Percentiles rank a stretch among this genome's conserved stretches.
These are phyloP conservation scores for Alternaria atra DNA, from an alignment of 2,329 filamentous ascomycete species.

Conservation along the genomic window DNA sequence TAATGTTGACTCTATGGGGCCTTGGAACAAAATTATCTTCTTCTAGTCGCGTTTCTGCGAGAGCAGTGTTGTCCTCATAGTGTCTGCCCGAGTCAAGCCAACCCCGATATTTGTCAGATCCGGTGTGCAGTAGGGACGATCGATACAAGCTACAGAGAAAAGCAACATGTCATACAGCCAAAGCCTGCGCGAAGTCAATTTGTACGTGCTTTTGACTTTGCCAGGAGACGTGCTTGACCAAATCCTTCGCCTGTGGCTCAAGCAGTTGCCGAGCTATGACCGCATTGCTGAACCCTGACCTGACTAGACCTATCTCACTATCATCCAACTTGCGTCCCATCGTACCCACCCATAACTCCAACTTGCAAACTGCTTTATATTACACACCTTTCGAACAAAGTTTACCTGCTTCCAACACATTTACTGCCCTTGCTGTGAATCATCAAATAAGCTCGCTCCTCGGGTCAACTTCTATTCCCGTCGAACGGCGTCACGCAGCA, in stretches of 20 bases:
- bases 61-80: neutral
- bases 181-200: neutral
- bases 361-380: neutral
- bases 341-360: neutral
- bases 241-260: slow-evolving; percentile 2
- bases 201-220: slow-evolving; percentile 1
- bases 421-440: neutral
- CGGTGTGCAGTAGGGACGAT: neutral
- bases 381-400: neutral
- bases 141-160: neutral
- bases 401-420: neutral
- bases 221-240: slow-evolving; percentile 1
- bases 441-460: neutral
- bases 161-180: neutral
- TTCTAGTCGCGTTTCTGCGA: neutral
- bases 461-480: neutral
- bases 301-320: slow-evolving; percentile 9
- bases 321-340: slow-evolving; percentile 12
- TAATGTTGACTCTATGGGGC: neutral
- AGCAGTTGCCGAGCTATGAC: slow-evolving; percentile 27
- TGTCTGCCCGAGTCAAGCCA: neutral
- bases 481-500: slow-evolving; percentile 30
- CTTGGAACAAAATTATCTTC: neutral
- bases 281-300: slow-evolving; percentile 24
- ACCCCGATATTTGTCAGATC: neutral